Evolutionary conservation across 2,329 filamentous ascomycete genomes (phyloP).

Genomic region (Alternaria dauci): DNA sequence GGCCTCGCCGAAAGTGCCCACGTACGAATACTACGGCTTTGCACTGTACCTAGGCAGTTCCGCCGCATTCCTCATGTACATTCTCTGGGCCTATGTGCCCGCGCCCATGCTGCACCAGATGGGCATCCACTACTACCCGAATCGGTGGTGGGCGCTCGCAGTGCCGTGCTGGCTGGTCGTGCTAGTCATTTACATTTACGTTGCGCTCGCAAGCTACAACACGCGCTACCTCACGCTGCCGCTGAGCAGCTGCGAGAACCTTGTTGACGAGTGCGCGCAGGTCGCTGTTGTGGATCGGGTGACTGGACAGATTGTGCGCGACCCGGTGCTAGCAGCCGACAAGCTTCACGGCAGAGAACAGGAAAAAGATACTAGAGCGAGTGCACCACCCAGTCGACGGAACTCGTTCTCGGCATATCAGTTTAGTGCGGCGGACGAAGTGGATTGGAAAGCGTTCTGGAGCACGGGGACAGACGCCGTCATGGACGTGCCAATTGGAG

Average conservation of each 20-base stretch:
- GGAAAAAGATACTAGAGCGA: constrained; percentile 53
- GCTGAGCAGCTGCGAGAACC: constrained; percentile 80
- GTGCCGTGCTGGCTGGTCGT: constrained; percentile 91
- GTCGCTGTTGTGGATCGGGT: constrained; percentile 77
- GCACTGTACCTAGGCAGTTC: constrained; percentile 92
- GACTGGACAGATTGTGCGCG: constrained; percentile 66
- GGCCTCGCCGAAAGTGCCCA: constrained; percentile 92
- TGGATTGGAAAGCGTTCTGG: constrained; percentile 86
- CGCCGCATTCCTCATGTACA: constrained; percentile 76
- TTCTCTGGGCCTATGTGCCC: constrained; percentile 89
- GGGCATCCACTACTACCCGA: constrained; percentile 95
- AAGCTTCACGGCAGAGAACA: constrained; percentile 37
- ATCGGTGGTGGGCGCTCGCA: constrained; percentile 96
- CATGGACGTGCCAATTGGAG: constrained; percentile 94
- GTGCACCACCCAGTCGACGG: constrained; percentile 47
- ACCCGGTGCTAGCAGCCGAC: constrained; percentile 33
- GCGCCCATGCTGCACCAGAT: constrained; percentile 90
- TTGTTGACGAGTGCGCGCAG: constrained; percentile 90
- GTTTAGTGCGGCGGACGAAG: constrained; percentile 52
- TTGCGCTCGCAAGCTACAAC: constrained; percentile 91
- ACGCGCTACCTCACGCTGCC: constrained; percentile 85
- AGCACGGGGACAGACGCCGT: constrained; percentile 94
- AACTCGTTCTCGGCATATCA: constrained; percentile 45
- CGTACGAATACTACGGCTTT: constrained; percentile 99
- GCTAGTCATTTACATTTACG: constrained; percentile 88